Conservation (phyloP, 371 early-diverging fungal species). For the Mortierella sp. region DNA sequence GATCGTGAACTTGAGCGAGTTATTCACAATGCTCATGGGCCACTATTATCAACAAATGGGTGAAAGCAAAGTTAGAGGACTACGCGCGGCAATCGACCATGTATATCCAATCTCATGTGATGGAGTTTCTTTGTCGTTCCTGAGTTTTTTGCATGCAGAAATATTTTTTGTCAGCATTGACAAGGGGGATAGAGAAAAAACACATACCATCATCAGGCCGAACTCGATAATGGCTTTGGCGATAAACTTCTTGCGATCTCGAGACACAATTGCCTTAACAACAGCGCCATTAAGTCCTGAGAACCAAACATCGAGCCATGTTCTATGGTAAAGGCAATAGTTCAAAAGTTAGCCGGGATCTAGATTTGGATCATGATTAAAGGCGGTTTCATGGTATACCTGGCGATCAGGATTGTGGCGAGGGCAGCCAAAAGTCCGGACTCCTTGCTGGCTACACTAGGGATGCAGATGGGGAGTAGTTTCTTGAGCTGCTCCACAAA, state of each 20-base stretch:
- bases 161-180: background rate
- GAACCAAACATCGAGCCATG: conserved; percentile 84
- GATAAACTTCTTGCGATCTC: conserved; percentile 74
- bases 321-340: conserved; percentile 50
- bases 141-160: background rate
- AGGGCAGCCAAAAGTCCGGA: conserved; percentile 72
- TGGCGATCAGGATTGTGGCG: conserved; percentile 74
- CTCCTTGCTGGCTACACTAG: conserved; percentile 76
- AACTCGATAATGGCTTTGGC: conserved; percentile 74
- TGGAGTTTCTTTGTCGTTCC: conserved; percentile 1
- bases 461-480: conserved; percentile 79
- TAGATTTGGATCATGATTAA: background rate
- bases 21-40: conserved; percentile 84
- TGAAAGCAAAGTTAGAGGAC: background rate
- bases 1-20: conserved; percentile 78
- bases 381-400: conserved; percentile 6
- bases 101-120: conserved; percentile 4
- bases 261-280: conserved; percentile 80
- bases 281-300: conserved; percentile 81
- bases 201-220: conserved; percentile 80
- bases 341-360: background rate
- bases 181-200: background rate
- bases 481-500: conserved; percentile 86
- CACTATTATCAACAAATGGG: conserved; percentile 59
- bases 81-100: background rate